phyloP scores from a whole-genome alignment of 225 moss, liverwort and hornwort species.

The Neckera pumila region DNA sequence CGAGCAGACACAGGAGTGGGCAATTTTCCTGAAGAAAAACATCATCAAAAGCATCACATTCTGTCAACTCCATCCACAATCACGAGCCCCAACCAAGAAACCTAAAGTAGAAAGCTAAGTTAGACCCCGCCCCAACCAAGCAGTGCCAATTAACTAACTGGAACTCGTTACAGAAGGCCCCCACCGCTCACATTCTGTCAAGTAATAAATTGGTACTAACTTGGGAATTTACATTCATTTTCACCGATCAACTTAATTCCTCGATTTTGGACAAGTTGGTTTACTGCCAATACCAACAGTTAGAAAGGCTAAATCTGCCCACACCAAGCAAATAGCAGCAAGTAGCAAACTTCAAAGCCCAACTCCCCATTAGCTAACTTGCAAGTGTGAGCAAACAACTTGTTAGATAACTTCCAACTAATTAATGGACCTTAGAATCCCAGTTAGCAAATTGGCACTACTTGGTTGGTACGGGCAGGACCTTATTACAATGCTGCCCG shows the following conservation, averaged over 20 bases:
- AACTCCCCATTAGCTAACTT: neutral
- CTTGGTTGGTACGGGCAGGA: neutral
- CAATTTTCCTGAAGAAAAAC: conserved; percentile 24
- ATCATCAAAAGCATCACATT: conserved; percentile 11
- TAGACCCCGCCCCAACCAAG: neutral
- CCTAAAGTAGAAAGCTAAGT: neutral
- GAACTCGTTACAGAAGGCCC: neutral
- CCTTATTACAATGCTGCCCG: neutral
- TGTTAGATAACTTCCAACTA: neutral
- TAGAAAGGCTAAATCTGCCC: neutral
- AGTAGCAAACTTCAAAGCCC: neutral
- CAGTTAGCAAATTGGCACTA: neutral
- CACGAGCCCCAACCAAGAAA: neutral
- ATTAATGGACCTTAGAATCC: neutral
- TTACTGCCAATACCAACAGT: neutral
- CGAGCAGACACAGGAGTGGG: conserved; percentile 22
- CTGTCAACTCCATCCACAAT: conserved; percentile 3
- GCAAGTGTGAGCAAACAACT: neutral
- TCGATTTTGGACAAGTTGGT: neutral
- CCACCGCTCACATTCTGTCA: neutral
- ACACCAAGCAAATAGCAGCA: neutral
- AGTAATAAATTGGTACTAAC: neutral
- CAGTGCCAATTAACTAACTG: neutral
- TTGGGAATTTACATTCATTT: neutral
- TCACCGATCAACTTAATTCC: neutral